Percentiles rank a stretch among this genome's conserved stretches.
These are phyloP conservation scores for Metschnikowia borealis DNA, from an alignment of 805 yeast species.

Conservation along the genomic window DNA sequence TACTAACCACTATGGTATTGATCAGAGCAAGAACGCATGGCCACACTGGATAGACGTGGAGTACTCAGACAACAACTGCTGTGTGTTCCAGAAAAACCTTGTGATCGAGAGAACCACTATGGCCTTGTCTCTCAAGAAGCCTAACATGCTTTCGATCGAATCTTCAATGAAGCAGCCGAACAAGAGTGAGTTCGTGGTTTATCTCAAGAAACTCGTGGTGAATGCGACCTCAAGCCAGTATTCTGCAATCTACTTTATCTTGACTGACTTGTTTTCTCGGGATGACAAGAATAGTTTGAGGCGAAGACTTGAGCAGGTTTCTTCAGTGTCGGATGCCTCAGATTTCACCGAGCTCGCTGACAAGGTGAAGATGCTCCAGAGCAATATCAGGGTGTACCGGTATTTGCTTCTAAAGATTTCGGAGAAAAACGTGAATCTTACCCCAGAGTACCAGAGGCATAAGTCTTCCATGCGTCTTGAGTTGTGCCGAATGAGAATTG, in stretches of 20 bases:
- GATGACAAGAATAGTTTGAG: slow-evolving; percentile 28
- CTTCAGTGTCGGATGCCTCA: slow-evolving; percentile 32
- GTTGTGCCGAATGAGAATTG: slow-evolving; percentile 30
- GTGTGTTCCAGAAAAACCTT: slow-evolving; percentile 22
- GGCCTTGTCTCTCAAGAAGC: slow-evolving; percentile 46
- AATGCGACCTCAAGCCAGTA: slow-evolving; percentile 39
- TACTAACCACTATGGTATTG: slow-evolving; percentile 5
- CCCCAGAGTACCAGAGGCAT: slow-evolving; percentile 20
- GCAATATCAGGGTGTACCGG: slow-evolving; percentile 24
- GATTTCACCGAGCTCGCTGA: slow-evolving; percentile 35
- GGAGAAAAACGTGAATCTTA: slow-evolving; percentile 25
- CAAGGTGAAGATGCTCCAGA: slow-evolving; percentile 29
- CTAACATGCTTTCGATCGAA: slow-evolving; percentile 48
- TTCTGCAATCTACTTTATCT: slow-evolving; percentile 30
- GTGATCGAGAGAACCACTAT: slow-evolving; percentile 33
- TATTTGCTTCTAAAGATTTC: slow-evolving; percentile 40
- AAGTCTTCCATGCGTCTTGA: slow-evolving; percentile 28
- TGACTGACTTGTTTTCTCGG: slow-evolving; percentile 34
- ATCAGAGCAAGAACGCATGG: slow-evolving; percentile 6
- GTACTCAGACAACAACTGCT: slow-evolving; percentile 22
- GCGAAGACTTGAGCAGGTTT: slow-evolving; percentile 38
- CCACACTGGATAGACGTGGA: slow-evolving; percentile 23
- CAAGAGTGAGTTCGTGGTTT: slow-evolving; percentile 28
- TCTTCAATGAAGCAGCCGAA: slow-evolving; percentile 16
- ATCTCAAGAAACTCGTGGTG: slow-evolving; percentile 36